Percentiles rank a stretch among this genome's conserved stretches.
These are phyloP conservation scores for Clohesyomyces aquaticus DNA, from an alignment of 495 filamentous ascomycete species.

Conservation along the genomic window DNA sequence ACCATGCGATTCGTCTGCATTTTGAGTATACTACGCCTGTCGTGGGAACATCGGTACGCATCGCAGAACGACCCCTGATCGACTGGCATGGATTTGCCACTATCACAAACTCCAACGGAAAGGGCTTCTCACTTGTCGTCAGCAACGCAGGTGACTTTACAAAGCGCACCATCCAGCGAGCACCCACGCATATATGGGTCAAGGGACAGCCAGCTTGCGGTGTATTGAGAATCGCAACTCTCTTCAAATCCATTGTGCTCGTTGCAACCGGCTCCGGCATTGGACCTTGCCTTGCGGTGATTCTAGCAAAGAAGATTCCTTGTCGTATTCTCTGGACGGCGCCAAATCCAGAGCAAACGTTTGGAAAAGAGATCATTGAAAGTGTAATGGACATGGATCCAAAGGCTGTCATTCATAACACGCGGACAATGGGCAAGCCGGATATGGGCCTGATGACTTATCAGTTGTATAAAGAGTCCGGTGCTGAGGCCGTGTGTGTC, in stretches of 20 bases:
- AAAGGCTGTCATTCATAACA: constrained; percentile 61
- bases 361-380: constrained; percentile 57
- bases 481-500: constrained; percentile 74
- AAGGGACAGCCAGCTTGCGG: constrained; percentile 34
- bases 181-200: constrained; percentile 33
- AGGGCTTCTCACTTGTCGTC: constrained; percentile 39
- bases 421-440: constrained; percentile 53
- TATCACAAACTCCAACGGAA: constrained; percentile 34
- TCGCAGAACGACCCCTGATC: constrained; percentile 32
- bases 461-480: constrained; percentile 57
- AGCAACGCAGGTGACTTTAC: constrained; percentile 43
- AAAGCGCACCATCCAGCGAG: constrained; percentile 29
- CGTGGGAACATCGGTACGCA: constrained; percentile 23
- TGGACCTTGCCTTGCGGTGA: constrained; percentile 45
- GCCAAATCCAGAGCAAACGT: constrained; percentile 57
- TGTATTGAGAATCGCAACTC: constrained; percentile 32
- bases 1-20: constrained; percentile 39
- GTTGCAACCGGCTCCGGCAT: constrained; percentile 42
- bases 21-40: constrained; percentile 29
- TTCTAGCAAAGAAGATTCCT: constrained; percentile 37
- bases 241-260: constrained; percentile 39
- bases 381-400: constrained; percentile 56
- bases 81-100: constrained; percentile 42
- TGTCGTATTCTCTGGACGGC: constrained; percentile 66
- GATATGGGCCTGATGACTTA: constrained; percentile 64